A percentile compares a stretch with the other conserved stretches of the same genome.
These are phyloP conservation scores for Puccinia polysora DNA, from an alignment of 1,284 basidiomycete species.

Conservation along the genomic window DNA sequence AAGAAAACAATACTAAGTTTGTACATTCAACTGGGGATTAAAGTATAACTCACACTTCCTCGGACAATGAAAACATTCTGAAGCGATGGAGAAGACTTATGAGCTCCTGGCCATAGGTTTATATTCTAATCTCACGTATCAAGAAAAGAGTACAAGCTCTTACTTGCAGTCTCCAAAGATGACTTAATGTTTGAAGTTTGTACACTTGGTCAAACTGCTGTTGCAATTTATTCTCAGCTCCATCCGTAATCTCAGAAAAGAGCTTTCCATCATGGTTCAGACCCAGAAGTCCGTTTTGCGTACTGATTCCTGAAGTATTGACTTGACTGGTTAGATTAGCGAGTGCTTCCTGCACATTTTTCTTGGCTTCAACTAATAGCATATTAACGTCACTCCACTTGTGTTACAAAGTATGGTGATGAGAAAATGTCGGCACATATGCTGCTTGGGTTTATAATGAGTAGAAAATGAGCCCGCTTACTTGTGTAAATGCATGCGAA, in stretches of 20 bases:
- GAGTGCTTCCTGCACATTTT: constrained; percentile 25
- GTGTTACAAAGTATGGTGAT: no score
- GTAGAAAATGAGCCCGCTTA: constrained; percentile 4
- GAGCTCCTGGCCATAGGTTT: not conserved
- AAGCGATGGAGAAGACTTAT: not conserved
- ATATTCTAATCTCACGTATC: no score
- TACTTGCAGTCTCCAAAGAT: constrained; percentile 38
- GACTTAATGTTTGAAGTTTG: constrained; percentile 38
- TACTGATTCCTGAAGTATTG: constrained; percentile 29
- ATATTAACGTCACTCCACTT: constrained; percentile 40
- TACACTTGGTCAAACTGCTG: constrained; percentile 32
- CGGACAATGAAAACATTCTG: constrained; percentile 41
- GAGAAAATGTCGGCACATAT: no score
- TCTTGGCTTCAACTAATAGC: constrained; percentile 28
- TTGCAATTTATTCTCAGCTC: constrained; percentile 30
- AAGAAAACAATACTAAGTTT: not conserved
- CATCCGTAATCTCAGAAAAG: constrained; percentile 15
- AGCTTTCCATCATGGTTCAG: constrained; percentile 36
- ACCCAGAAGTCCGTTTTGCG: constrained; percentile 29
- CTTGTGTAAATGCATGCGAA: constrained; percentile 38
- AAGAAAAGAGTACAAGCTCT: no score
- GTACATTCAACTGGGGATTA: not conserved
- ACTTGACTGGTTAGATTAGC: constrained; percentile 29
- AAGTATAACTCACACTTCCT: constrained; percentile 33
- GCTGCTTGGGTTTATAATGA: no score